Base-by-base conservation (phyloP, 176 grass and related monocot species). In the Juncus inflexus region DNA sequence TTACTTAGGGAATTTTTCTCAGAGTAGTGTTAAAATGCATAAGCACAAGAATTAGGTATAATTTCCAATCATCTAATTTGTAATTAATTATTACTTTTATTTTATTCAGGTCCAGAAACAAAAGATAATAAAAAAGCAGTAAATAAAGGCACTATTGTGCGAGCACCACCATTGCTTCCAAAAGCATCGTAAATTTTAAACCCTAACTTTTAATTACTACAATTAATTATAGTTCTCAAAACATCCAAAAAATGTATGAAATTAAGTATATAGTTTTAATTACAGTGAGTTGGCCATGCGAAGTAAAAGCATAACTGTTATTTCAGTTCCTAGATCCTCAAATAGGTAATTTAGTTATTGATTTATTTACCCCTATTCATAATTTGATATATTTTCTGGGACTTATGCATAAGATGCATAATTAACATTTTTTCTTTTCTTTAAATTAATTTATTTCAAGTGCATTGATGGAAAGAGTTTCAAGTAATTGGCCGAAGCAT, bases 181-280 rank as follows among this genome's bases (percentile, higher is more conserved):
- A 99, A 99, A 82, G 85, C 74, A 77, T 85, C 85, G 94, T 99
- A 77, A 76, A 87, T 67, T 65, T 12, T 56, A 77, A 78, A 64
- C 57, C 67, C 77, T 45, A 67, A 38, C 9, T 61, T 19, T 55
- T 60, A 4, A 4, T 5, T 56, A 35, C 72, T 83, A 35, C 55
- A 62, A 55, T 59, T 78, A n/a, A 64, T 52, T 42, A 28, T n/a
- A 37, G 67, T 70, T 37, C 63, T 19, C 13, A 61, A 2, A 37
- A 35, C 69, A 57, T 62, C 8, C 64, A 75, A 69, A 56, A 40
- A 42, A 16, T 50, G 19, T 43, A 70, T n/a, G n/a, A n/a, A n/a
- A n/a, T n/a, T n/a, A n/a, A 72, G 3, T 65, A 42, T 2, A 3
- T 47, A 65, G 35, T 59, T 15, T 58, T 86, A 66, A 68, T 0